Conservation (phyloP, 257 asterid species). For the Jasminum sambac region DNA sequence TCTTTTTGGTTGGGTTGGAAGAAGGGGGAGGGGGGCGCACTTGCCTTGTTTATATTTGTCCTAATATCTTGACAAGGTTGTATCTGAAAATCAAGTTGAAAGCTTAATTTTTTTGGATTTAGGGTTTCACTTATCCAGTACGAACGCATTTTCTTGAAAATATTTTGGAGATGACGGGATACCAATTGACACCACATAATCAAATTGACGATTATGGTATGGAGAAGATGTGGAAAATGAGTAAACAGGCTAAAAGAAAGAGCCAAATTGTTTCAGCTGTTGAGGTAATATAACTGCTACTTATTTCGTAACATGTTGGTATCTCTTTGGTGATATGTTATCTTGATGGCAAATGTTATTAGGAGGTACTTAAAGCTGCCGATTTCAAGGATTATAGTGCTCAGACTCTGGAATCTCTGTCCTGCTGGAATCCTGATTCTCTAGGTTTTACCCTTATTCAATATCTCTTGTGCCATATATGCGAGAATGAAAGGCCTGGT, state of each 20-base stretch:
- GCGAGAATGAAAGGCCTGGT: constrained; percentile 69
- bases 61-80: not conserved
- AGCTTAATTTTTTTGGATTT: constrained; percentile 14
- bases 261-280: constrained; percentile 87
- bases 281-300: constrained; percentile 57
- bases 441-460: constrained; percentile 80
- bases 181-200: constrained; percentile 75
- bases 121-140: constrained; percentile 86
- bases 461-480: constrained; percentile 65
- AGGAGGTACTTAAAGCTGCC: constrained; percentile 74
- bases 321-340: constrained; percentile 33
- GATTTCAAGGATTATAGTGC: constrained; percentile 58
- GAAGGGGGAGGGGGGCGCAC: too few relatives aligned
- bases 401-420: constrained; percentile 76
- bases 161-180: constrained; percentile 82
- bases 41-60: not conserved
- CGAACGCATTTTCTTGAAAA: constrained; percentile 75
- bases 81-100: constrained; percentile 23
- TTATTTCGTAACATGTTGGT: constrained; percentile 15
- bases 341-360: constrained; percentile 30
- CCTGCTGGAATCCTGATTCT: constrained; percentile 94
- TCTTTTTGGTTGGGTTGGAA: too few relatives aligned
- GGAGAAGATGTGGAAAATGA: constrained; percentile 85
- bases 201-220: constrained; percentile 90
- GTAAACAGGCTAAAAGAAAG: constrained; percentile 82